Base-by-base conservation (phyloP, 2,329 filamentous ascomycete species). In the Colletotrichum echinochloae region DNA sequence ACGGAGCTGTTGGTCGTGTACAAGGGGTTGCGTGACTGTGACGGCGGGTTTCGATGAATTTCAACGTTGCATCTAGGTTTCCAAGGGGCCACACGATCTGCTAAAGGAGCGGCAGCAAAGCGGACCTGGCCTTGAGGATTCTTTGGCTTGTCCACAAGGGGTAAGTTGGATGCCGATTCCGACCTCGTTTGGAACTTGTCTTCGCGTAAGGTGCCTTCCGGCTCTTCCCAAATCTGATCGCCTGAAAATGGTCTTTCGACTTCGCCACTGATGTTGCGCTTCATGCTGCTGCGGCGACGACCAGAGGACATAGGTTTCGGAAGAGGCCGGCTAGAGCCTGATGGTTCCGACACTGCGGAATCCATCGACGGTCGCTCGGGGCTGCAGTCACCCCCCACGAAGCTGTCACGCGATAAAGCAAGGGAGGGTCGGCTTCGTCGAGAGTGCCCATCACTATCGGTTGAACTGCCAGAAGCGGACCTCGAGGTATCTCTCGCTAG, bases 171-270 rank as follows among this genome's bases (percentile, higher is more conserved):
- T 26, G 35, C 26, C 44, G 28, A 16, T 37, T 37, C 39, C n/a
- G 49, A 33, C 18, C 51, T 35, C 12, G 52, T 20, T 51, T 73
- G 33, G 66, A 73, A 77, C 70, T 77, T 73, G 74, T 75, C 66
- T 68, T 73, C 74, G 18, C 77, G 76, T 3, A 78, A 65, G 63
- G 78, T 74, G 37, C 78, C 84, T 76, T 92, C 89, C 1, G 94
- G 92, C 78, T 98, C 95, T 79, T 98, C 95, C 86, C 94, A 98
- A 71, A 98, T 95, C 77, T 93, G 90, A 77, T 94, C 92, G 41
- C 91, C 89, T 1, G 91, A 91, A 78, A 94, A 94, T 1, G 90
- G 87, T 64, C 85, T 88, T 74, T 87, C 83, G 69, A 91, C 82
- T 76, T 92, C 90, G 26, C 90, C 91, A 77, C 91, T 94, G 76